Evolutionary conservation across 2,329 filamentous ascomycete species (phyloP).

Genomic region (Sclerotinia subarctica): DNA sequence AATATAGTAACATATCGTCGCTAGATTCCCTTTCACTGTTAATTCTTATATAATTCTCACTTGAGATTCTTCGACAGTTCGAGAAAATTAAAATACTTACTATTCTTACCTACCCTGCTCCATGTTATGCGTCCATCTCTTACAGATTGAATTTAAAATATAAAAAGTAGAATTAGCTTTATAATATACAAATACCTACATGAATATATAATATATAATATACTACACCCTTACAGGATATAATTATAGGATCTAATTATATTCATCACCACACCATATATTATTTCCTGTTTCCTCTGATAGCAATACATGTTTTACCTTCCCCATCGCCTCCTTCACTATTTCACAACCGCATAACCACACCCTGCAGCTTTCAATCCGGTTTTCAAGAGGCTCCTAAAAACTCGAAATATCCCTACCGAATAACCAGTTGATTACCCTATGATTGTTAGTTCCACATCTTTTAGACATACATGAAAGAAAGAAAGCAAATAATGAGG

Average conservation of each 20-base stretch:
- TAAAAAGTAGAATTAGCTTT: not conserved
- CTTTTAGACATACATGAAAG: not conserved
- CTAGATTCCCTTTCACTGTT: too few relatives aligned
- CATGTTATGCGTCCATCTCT: too few relatives aligned
- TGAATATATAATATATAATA: too few relatives aligned
- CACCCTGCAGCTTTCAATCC: not conserved
- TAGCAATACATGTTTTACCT: too few relatives aligned
- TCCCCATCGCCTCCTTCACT: not conserved
- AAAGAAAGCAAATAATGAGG: not conserved
- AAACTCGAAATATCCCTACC: constrained; percentile 35
- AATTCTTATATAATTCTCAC: too few relatives aligned
- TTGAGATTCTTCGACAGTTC: too few relatives aligned
- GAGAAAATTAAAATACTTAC: too few relatives aligned
- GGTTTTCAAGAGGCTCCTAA: not conserved
- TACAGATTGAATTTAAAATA: too few relatives aligned
- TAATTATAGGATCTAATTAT: too few relatives aligned
- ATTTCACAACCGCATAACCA: too few relatives aligned
- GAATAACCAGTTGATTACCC: constrained; percentile 35
- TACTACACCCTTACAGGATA: not conserved
- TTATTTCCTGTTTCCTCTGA: not conserved
- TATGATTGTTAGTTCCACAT: constrained; percentile 13
- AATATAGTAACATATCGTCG: too few relatives aligned
- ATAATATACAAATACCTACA: not conserved
- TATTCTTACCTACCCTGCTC: too few relatives aligned
- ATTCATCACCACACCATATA: not conserved